These are phyloP conservation scores for Peronospora destructor DNA, from an alignment of 352 stramenopile genomes.

Conservation along the genomic window DNA sequence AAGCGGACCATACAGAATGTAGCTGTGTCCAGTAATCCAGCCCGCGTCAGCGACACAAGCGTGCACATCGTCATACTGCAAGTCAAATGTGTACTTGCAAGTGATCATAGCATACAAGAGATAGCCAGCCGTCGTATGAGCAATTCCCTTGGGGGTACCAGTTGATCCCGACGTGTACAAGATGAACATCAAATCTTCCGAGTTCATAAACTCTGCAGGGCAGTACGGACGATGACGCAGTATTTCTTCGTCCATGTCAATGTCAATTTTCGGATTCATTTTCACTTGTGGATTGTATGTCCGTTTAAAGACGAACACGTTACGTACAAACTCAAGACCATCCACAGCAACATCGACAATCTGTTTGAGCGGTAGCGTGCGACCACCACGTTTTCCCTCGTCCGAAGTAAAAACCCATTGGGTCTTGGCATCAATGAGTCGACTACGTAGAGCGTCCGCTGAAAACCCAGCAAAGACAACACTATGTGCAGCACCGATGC, in stretches of 20 bases:
- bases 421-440: slow-evolving; percentile 88
- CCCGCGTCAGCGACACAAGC: slow-evolving; percentile 93
- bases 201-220: slow-evolving; percentile 92
- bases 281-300: slow-evolving; percentile 64
- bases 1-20: slow-evolving; percentile 96
- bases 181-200: slow-evolving; percentile 95
- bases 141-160: slow-evolving; percentile 92
- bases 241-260: slow-evolving; percentile 91
- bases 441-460: slow-evolving; percentile 90
- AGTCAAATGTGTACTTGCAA: slow-evolving; percentile 90
- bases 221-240: slow-evolving; percentile 90
- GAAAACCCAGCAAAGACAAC: slow-evolving; percentile 97
- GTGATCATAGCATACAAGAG: slow-evolving; percentile 92
- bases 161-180: slow-evolving; percentile 98
- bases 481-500: slow-evolving; percentile 95
- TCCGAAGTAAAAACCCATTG: slow-evolving; percentile 92
- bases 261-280: slow-evolving; percentile 80
- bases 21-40: slow-evolving; percentile 96
- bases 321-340: slow-evolving; percentile 84
- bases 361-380: slow-evolving; percentile 91
- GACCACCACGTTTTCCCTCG: slow-evolving; percentile 89
- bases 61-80: slow-evolving; percentile 90
- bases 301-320: slow-evolving; percentile 94
- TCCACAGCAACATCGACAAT: slow-evolving; percentile 92
- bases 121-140: slow-evolving; percentile 94